A percentile compares a stretch with the other conserved stretches of the same genome.
phyloP scores from a whole-genome alignment of 164 flowering plant species.

The Liquidambar formosana region DNA sequence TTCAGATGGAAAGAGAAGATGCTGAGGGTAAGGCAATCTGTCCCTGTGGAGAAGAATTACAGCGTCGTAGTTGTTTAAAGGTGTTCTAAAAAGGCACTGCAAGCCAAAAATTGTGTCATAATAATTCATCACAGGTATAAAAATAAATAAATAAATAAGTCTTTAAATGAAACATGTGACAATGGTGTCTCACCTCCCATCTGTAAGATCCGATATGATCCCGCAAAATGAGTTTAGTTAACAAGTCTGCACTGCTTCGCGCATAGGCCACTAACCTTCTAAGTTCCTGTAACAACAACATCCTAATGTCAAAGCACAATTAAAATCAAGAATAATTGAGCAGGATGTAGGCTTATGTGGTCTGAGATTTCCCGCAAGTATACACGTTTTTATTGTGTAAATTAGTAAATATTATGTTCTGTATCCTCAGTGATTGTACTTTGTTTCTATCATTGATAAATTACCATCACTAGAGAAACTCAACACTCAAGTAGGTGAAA shows the following conservation, averaged over 20 bases:
- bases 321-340: not conserved
- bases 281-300: constrained; percentile 55
- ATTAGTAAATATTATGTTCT: not conserved
- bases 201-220: constrained; percentile 49
- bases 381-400: not conserved
- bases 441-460: not conserved
- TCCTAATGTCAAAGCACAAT: not conserved
- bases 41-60: constrained; percentile 85
- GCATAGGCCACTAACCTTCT: constrained; percentile 81
- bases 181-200: constrained; percentile 73
- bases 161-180: not conserved
- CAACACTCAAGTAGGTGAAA: not conserved
- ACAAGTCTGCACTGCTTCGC: constrained; percentile 68
- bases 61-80: constrained; percentile 87
- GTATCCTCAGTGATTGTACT: not conserved
- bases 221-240: constrained; percentile 59
- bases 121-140: not conserved
- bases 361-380: not conserved
- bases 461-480: not conserved
- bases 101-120: constrained; percentile 13
- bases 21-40: constrained; percentile 73
- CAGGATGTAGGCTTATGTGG: not conserved
- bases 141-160: not conserved
- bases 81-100: constrained; percentile 88
- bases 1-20: constrained; percentile 81